Conservation (phyloP, 2,329 filamentous ascomycete species). For the Trichoderma harzianum region DNA sequence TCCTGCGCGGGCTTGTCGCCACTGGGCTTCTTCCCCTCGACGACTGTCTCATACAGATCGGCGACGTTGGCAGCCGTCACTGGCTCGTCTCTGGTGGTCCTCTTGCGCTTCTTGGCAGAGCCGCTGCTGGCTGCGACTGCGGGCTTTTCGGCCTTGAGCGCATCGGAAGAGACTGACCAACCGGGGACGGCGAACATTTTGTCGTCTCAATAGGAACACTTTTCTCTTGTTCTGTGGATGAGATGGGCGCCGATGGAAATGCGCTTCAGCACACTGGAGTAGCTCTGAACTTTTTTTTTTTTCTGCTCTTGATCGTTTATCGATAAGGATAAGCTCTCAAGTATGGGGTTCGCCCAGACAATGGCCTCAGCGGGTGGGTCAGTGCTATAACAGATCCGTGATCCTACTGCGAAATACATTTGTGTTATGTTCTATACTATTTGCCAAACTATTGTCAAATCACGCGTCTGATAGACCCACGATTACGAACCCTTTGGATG, state of each 20-base stretch:
- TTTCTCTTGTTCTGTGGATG: neutral
- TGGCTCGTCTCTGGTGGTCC: conserved; percentile 31
- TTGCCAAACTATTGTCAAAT: neutral
- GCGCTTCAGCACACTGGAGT: neutral
- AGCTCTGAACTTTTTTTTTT: conserved; percentile 8
- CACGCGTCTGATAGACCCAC: too few relatives aligned
- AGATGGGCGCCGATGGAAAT: neutral
- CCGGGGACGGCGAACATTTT: conserved; percentile 89
- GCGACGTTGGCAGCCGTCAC: conserved; percentile 70
- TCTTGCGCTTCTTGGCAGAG: conserved; percentile 57
- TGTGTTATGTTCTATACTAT: too few relatives aligned
- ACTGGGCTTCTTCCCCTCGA: conserved; percentile 60
- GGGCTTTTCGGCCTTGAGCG: conserved; percentile 65
- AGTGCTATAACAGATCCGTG: neutral
- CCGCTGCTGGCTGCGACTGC: conserved; percentile 32
- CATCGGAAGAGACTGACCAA: conserved; percentile 75
- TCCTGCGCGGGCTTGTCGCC: conserved; percentile 22
- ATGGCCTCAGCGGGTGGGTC: neutral
- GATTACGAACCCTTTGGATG: too few relatives aligned
- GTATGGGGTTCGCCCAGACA: neutral
- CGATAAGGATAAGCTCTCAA: neutral
- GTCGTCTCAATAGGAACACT: neutral
- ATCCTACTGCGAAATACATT: neutral
- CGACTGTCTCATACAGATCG: conserved; percentile 74
- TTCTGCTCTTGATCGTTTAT: neutral